Base-by-base conservation (phyloP, 2,329 filamentous ascomycete genomes). In the Fusarium sp. region DNA sequence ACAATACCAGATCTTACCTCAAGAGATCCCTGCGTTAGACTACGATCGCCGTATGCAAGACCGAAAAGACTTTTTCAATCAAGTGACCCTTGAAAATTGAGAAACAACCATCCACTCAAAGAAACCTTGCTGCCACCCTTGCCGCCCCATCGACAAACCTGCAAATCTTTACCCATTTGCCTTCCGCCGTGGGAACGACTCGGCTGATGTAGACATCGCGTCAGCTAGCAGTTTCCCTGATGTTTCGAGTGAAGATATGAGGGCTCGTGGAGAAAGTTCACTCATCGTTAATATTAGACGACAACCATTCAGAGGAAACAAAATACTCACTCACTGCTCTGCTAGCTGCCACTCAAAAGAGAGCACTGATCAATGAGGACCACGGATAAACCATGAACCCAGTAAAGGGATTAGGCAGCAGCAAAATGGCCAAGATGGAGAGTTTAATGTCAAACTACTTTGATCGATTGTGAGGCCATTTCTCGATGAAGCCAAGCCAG, bases 391-490 rank as follows among this genome's bases (percentile, higher is more conserved):
- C 45, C 50, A 18, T 66, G 46, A 49, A 44, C 56, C 41, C 18
- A 45, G 49, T 37, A 50, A 51, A 38, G 47, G 41, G 45, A 34
- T 31, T n/a, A 72, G 67, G 70, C 67, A 72, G 57, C 70, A 72
- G 63, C 51, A 51, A 57, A 71, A 59, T 38, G 15, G 26, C 33
- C 47, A 50, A 16, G 31, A 51, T 52, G 37, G 26, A 8, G 38
- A 23, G n/a, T n/a, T 31, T 44, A 26, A 38, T 33, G 50, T 16
- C 6, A 23, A 42, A 36, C 12, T 20, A 3, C 15, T 20, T 10
- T 41, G 13, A 16, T 16, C 13, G 41, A 18, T 31, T 30, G n/a
- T 52, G 6, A 5, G 20, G 13, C 37, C 16, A 30, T 23, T 23
- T 23, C 23, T 23, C 23, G 23, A 26, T 52, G 6, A 7, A 28